These are phyloP conservation scores for Pseudogymnoascus sp. DNA, from an alignment of 2,329 filamentous ascomycete genomes.

Conservation along the genomic window DNA sequence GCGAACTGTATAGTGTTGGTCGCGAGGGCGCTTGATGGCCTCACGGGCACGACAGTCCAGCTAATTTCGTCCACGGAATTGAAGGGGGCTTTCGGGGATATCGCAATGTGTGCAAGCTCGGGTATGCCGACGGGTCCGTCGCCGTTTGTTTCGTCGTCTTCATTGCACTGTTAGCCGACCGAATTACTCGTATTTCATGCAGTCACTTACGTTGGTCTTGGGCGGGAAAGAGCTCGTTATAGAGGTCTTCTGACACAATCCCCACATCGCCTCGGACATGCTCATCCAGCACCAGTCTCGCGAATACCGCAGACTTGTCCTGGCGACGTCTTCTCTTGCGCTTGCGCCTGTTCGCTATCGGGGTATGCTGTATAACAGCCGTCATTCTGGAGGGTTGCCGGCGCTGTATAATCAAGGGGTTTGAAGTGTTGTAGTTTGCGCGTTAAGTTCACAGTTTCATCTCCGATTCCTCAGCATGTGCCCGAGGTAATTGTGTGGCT, in stretches of 20 bases:
- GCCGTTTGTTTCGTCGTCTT: conserved; percentile 21
- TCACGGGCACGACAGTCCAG: conserved; percentile 82
- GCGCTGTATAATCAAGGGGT: conserved; percentile 9
- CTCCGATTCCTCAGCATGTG: conserved; percentile 1
- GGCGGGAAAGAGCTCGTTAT: conserved; percentile 70
- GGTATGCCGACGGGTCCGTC: conserved; percentile 25
- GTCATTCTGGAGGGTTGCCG: background rate
- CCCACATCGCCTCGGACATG: conserved; percentile 80
- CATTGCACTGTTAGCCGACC: conserved; percentile 17
- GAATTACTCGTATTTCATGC: conserved; percentile 15
- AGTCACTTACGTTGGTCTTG: conserved; percentile 44
- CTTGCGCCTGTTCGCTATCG: conserved; percentile 26
- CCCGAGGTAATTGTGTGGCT: background rate
- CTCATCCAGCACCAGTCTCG: conserved; percentile 77
- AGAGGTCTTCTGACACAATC: conserved; percentile 79
- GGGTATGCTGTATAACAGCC: background rate
- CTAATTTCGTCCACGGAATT: conserved; percentile 51
- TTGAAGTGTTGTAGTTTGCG: conserved; percentile 2
- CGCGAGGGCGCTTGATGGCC: conserved; percentile 55
- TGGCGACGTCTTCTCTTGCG: conserved; percentile 49
- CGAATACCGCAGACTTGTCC: conserved; percentile 70
- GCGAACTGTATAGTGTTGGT: conserved; percentile 77
- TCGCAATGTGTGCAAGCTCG: conserved; percentile 57
- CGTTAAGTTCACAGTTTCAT: background rate
- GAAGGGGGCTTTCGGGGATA: conserved; percentile 65